Percentiles rank a stretch among this genome's conserved stretches.
These are phyloP conservation scores for Trifolium subterraneum DNA, from an alignment of 306 rosid genomes.

Conservation along the genomic window DNA sequence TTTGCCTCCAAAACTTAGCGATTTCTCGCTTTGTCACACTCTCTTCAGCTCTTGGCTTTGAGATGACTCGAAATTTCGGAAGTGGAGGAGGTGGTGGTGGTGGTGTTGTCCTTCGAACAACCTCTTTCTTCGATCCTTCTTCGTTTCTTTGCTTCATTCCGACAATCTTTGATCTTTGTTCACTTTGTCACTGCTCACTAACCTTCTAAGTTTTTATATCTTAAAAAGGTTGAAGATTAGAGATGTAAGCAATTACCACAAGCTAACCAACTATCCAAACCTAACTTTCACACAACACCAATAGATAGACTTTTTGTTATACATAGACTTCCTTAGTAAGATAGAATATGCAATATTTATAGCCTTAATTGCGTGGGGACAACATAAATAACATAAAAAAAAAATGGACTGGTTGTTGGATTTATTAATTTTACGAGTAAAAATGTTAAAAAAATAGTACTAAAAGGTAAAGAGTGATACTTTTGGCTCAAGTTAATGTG, in stretches of 20 bases:
- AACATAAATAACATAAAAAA: not conserved
- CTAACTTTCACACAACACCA: slow-evolving; percentile 50
- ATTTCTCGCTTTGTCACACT: slow-evolving; percentile 80
- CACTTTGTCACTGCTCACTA: slow-evolving; percentile 19
- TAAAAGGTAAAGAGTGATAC: not conserved
- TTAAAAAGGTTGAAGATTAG: slow-evolving; percentile 3
- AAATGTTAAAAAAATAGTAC: not conserved
- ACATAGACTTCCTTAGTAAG: slow-evolving; percentile 27
- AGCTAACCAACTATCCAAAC: slow-evolving; percentile 58
- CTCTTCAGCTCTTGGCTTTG: slow-evolving; percentile 40
- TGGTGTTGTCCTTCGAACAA: slow-evolving; percentile 37
- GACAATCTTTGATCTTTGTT: not conserved
- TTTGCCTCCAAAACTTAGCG: slow-evolving; percentile 79
- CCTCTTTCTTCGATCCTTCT: slow-evolving; percentile 42
- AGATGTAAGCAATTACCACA: slow-evolving; percentile 17
- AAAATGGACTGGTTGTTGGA: slow-evolving; percentile 45
- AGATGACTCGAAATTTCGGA: slow-evolving; percentile 45
- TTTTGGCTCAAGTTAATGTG: not conserved
- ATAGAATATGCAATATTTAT: slow-evolving; percentile 27
- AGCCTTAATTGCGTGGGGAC: slow-evolving; percentile 33
- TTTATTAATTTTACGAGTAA: not conserved
- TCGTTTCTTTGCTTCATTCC: slow-evolving; percentile 48
- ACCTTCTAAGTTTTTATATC: not conserved
- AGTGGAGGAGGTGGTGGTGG: slow-evolving; percentile 65
- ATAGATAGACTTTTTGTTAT: slow-evolving; percentile 10